These are phyloP conservation scores for Myxozyma nipponensis DNA, from an alignment of 805 yeast genomes.

Conservation along the genomic window DNA sequence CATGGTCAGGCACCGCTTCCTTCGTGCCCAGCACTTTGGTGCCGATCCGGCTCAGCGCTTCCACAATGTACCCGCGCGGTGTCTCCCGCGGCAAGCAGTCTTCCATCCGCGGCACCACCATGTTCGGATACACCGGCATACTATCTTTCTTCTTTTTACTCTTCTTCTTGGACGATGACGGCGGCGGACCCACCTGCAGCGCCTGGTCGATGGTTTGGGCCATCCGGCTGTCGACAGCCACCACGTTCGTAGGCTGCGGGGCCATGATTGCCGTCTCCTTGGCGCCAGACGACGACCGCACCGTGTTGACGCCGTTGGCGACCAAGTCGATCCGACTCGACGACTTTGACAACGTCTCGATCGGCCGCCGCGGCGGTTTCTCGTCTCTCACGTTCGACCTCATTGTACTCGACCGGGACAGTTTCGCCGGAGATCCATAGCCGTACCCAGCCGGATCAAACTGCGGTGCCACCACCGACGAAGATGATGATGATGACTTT, in stretches of 20 bases:
- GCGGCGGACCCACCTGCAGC: not conserved
- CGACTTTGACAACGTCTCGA: constrained; percentile 20
- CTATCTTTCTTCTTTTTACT: constrained; percentile 19
- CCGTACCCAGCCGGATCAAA: constrained; percentile 1
- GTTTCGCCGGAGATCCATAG: not conserved
- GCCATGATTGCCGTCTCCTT: constrained; percentile 24
- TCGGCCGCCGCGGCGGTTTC: constrained; percentile 2
- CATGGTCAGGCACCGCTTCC: constrained; percentile 4
- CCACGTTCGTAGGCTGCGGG: constrained; percentile 16
- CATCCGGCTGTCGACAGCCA: not conserved
- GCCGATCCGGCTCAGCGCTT: constrained; percentile 10
- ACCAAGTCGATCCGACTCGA: not conserved
- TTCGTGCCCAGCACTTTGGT: constrained; percentile 4
- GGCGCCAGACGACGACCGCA: constrained; percentile 23
- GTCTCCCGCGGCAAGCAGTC: constrained; percentile 15
- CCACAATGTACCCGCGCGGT: constrained; percentile 10
- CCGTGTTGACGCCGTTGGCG: constrained; percentile 4
- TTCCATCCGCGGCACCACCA: constrained; percentile 19
- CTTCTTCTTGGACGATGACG: constrained; percentile 1
- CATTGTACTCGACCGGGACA: constrained; percentile 1
- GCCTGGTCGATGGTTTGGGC: constrained; percentile 1
- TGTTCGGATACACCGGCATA: constrained; percentile 17
- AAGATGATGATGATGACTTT: constrained; percentile 1
- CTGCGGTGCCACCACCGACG: constrained; percentile 4
- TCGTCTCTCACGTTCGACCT: constrained; percentile 5